A percentile compares a stretch with the other conserved stretches of the same genome.
These are phyloP conservation scores for Grosmannia serpens DNA, from an alignment of 2,329 filamentous ascomycete genomes.

Conservation along the genomic window DNA sequence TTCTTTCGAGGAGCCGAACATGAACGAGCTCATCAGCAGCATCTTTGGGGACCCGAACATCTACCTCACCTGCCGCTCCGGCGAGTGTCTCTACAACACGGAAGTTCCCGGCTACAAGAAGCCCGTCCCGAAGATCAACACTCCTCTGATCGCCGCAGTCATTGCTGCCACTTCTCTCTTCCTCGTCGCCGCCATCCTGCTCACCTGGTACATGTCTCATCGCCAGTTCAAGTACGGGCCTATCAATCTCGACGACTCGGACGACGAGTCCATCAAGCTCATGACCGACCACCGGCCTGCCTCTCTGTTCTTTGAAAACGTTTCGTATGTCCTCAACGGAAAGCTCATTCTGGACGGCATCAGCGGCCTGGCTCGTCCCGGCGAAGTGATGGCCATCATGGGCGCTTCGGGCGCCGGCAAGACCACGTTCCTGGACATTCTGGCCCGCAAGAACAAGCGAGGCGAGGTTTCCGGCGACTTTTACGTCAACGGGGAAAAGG, in stretches of 20 bases:
- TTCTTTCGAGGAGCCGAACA: constrained; percentile 78
- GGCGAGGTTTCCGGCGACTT: constrained; percentile 70
- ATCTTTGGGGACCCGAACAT: constrained; percentile 93
- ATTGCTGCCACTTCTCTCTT: constrained; percentile 76
- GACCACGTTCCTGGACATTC: constrained; percentile 90
- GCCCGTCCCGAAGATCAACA: constrained; percentile 91
- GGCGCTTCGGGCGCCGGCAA: constrained; percentile 95
- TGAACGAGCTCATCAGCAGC: constrained; percentile 79
- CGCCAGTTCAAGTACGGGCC: constrained; percentile 58
- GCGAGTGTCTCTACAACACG: constrained; percentile 87
- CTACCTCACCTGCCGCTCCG: constrained; percentile 65
- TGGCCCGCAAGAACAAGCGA: constrained; percentile 94
- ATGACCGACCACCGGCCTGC: constrained; percentile 89
- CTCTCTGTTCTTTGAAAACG: constrained; percentile 75
- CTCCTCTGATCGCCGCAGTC: constrained; percentile 84
- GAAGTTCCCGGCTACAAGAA: constrained; percentile 84
- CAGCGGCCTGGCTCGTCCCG: constrained; percentile 78
- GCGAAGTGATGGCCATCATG: constrained; percentile 97
- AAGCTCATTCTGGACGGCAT: constrained; percentile 75
- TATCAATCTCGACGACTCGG: constrained; percentile 78
- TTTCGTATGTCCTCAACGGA: constrained; percentile 77
- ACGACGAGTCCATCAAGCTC: constrained; percentile 75
- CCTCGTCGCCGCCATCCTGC: constrained; percentile 72
- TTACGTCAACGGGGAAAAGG: constrained; percentile 86
- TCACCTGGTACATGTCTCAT: constrained; percentile 79